A percentile compares a stretch with the other conserved stretches of the same genome.
Evolutionary conservation across 2,329 filamentous ascomycete species (phyloP).

Genomic region (Cryphonectria nitschkei): DNA sequence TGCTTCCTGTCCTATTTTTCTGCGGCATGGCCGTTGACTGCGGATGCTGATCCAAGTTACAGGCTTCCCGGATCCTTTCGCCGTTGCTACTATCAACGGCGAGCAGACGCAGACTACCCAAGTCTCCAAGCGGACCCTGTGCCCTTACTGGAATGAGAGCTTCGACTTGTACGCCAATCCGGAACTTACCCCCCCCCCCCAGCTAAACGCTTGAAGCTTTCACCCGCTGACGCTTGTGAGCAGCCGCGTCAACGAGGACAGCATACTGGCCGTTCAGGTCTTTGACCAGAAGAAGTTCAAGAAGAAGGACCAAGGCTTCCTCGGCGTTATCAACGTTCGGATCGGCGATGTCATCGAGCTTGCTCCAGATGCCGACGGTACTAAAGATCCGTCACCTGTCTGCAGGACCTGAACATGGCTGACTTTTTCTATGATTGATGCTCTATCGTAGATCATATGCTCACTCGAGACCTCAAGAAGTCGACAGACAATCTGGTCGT

Average conservation of each 20-base stretch:
- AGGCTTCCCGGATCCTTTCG: conserved; percentile 98
- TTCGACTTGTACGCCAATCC: conserved; percentile 83
- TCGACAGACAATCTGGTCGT: conserved; percentile 98
- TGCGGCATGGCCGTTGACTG: conserved; percentile 16
- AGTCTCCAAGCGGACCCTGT: conserved; percentile 95
- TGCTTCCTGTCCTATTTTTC: conserved; percentile 43
- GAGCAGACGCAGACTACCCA: conserved; percentile 98
- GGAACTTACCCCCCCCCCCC: too few relatives aligned
- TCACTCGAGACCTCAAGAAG: conserved; percentile 95
- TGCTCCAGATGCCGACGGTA: conserved; percentile 88
- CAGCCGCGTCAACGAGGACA: conserved; percentile 90
- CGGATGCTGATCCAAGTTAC: conserved; percentile 36
- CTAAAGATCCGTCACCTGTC: conserved; percentile 16
- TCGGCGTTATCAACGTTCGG: conserved; percentile 96
- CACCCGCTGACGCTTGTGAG: conserved; percentile 25
- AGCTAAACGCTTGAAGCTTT: conserved; percentile 18
- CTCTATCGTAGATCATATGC: conserved; percentile 84
- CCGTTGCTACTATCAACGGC: conserved; percentile 93
- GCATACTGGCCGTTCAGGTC: conserved; percentile 95
- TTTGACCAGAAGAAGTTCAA: conserved; percentile 99
- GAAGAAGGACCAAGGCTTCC: conserved; percentile 99
- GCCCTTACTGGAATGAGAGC: conserved; percentile 99
- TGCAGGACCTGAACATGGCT: conserved; percentile 36
- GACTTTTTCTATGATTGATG: conserved; percentile 17
- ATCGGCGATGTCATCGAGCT: conserved; percentile 94